phyloP scores from a whole-genome alignment of 176 grass and related monocot species.

The Bolboschoenus planiculmis region DNA sequence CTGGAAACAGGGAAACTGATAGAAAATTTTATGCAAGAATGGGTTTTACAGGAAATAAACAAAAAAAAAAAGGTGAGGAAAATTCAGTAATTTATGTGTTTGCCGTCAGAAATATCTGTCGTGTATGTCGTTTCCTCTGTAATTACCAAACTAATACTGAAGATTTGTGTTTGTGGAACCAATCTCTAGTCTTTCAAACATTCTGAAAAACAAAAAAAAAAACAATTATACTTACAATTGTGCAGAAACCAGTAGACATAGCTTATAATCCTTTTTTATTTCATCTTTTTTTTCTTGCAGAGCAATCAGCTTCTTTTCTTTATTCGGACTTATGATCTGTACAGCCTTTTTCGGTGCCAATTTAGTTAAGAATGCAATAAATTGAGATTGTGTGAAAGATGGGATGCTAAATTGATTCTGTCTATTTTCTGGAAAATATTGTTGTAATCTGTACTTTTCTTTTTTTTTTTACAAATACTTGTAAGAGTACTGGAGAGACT shows the following conservation, averaged over 20 bases:
- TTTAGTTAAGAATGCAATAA: not conserved
- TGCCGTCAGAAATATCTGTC: not conserved
- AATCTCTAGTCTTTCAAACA: not conserved
- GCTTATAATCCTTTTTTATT: not conserved
- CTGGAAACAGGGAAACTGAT: not conserved
- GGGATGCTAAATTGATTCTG: not conserved
- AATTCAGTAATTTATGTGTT: not conserved
- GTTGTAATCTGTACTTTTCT: not conserved
- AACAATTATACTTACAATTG: not conserved
- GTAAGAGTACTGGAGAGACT: too few species aligned
- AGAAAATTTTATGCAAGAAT: not conserved
- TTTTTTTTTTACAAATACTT: too few species aligned
- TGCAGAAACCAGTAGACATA: not conserved
- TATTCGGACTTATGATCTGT: conserved; percentile 6
- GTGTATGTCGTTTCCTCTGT: not conserved
- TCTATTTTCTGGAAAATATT: not conserved
- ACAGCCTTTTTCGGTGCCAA: not conserved
- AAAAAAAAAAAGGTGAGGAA: not conserved
- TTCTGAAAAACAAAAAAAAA: not conserved
- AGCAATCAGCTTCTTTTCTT: not conserved
- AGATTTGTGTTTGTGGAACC: not conserved
- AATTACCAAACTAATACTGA: not conserved
- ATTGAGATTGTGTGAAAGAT: not conserved
- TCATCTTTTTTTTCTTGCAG: not conserved
- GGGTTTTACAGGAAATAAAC: not conserved